A percentile compares a stretch with the other conserved stretches of the same genome.
These are phyloP conservation scores for Collybia nuda DNA, from an alignment of 768 basidiomycete genomes.

Conservation along the genomic window DNA sequence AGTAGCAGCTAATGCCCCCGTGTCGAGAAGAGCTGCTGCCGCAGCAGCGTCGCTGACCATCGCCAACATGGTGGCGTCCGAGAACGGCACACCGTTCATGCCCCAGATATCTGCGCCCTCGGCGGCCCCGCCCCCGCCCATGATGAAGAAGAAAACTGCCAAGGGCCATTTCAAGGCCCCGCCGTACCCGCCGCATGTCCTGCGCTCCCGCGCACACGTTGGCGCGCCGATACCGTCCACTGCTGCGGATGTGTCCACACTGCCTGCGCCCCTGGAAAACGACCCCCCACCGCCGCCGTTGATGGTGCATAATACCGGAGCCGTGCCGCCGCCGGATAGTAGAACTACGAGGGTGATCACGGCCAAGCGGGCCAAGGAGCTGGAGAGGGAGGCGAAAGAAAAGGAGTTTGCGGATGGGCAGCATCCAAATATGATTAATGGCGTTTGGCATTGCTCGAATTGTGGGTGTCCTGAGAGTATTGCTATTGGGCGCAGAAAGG, in stretches of 20 bases:
- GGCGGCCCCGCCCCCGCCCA: constrained; percentile 26
- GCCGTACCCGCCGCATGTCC: constrained; percentile 47
- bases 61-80: constrained; percentile 89
- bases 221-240: constrained; percentile 65
- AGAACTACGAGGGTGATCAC: constrained; percentile 46
- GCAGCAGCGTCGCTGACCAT: constrained; percentile 83
- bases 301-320: constrained; percentile 1
- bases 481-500: constrained; percentile 83
- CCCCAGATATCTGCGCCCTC: constrained; percentile 40
- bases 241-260: constrained; percentile 57
- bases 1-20: constrained; percentile 64
- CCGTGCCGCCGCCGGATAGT: constrained; percentile 40
- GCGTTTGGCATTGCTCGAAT: constrained; percentile 93
- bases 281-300: constrained; percentile 47
- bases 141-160: constrained; percentile 16
- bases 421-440: constrained; percentile 78
- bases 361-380: constrained; percentile 68
- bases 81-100: constrained; percentile 71
- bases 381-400: constrained; percentile 81
- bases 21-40: constrained; percentile 81
- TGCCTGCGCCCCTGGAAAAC: constrained; percentile 61
- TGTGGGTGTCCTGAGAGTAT: constrained; percentile 90
- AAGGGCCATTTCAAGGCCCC: constrained; percentile 80
- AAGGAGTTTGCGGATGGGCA: constrained; percentile 82
- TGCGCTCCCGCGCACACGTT: constrained; percentile 62